A percentile compares a stretch with the other conserved stretches of the same genome.
These are phyloP conservation scores for Trebouxia gelatinosa DNA, from an alignment of 163 green algal genomes.

Conservation along the genomic window DNA sequence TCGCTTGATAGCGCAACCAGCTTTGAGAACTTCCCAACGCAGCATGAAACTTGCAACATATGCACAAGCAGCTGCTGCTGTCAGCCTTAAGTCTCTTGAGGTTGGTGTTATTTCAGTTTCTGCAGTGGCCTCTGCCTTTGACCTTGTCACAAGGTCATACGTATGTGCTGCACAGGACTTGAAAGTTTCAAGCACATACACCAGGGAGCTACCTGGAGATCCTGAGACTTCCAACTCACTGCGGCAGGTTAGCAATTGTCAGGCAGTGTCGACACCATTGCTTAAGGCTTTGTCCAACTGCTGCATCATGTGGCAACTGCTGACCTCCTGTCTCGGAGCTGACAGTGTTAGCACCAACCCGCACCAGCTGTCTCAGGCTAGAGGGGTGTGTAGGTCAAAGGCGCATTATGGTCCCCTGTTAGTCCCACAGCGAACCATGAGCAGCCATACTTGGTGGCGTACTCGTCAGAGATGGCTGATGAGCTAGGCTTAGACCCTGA, in stretches of 20 bases:
- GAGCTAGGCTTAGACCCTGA: constrained; percentile 69
- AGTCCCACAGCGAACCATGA: background rate
- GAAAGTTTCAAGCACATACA: constrained; percentile 71
- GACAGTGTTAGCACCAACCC: background rate
- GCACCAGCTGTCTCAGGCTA: background rate
- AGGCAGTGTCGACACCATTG: background rate
- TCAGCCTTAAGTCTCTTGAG: constrained; percentile 1
- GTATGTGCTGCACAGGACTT: constrained; percentile 55
- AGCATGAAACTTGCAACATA: background rate
- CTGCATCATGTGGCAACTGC: background rate
- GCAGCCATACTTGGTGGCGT: constrained; percentile 37
- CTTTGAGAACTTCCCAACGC: background rate
- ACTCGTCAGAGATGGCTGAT: constrained; percentile 47
- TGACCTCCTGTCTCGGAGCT: background rate
- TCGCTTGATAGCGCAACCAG: background rate
- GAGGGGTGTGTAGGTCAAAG: background rate
- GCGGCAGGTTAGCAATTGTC: constrained; percentile 57
- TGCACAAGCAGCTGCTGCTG: background rate
- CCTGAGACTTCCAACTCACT: constrained; percentile 54
- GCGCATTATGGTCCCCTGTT: background rate
- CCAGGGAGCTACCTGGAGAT: constrained; percentile 72
- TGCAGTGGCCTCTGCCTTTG: background rate
- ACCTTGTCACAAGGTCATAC: background rate
- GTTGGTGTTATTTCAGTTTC: too few species aligned
- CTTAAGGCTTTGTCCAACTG: background rate